These are phyloP conservation scores for Gremmenia infestans DNA, from an alignment of 2,329 filamentous ascomycete species.

Conservation along the genomic window DNA sequence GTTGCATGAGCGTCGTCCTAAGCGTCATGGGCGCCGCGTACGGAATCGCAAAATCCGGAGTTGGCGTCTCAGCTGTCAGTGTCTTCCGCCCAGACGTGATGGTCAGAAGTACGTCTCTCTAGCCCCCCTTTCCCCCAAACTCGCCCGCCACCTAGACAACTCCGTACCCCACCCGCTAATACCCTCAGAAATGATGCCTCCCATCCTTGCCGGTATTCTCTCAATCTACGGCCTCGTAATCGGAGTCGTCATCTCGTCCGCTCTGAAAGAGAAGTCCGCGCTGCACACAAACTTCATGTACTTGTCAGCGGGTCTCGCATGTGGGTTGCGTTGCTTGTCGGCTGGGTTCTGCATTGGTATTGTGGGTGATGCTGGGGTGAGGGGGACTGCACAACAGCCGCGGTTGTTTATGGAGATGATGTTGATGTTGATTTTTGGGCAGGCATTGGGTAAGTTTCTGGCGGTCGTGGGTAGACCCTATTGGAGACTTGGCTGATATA, in stretches of 20 bases:
- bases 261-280: constrained; percentile 63
- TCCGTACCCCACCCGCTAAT: background rate
- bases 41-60: constrained; percentile 96
- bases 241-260: constrained; percentile 75
- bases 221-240: constrained; percentile 93
- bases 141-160: background rate
- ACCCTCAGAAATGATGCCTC: constrained; percentile 83
- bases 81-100: constrained; percentile 94
- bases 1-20: constrained; percentile 87
- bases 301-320: constrained; percentile 72
- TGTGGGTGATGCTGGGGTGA: constrained; percentile 79
- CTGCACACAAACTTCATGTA: constrained; percentile 78
- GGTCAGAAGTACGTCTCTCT: constrained; percentile 79
- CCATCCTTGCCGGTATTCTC: constrained; percentile 99
- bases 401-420: constrained; percentile 72
- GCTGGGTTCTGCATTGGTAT: constrained; percentile 75
- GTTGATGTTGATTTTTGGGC: constrained; percentile 75
- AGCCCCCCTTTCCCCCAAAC: background rate
- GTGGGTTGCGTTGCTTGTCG: constrained; percentile 73
- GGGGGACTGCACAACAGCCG: constrained; percentile 67
- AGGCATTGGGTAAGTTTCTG: constrained; percentile 62
- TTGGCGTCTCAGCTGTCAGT: constrained; percentile 95
- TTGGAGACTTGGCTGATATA: background rate
- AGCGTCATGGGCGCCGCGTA: constrained; percentile 82
- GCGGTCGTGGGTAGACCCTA: background rate